phyloP scores from a whole-genome alignment of 2,329 filamentous ascomycete species.

The Scleromitrula shiraiana region DNA sequence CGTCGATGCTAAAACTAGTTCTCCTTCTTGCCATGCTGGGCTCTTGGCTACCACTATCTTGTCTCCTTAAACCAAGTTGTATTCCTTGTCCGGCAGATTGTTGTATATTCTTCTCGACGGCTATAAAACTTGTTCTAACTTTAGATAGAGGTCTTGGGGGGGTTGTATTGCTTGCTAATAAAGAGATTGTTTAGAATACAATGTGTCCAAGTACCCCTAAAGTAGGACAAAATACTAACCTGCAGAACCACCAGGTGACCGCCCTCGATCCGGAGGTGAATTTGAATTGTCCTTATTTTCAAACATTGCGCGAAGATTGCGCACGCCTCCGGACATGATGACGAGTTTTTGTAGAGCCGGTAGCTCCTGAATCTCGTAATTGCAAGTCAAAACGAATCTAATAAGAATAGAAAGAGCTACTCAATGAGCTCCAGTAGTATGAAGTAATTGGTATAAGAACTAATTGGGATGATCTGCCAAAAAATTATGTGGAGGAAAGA shows the following conservation, averaged over 20 bases:
- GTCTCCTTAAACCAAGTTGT: constrained; percentile 35
- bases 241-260: constrained; percentile 50
- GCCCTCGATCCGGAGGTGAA: constrained; percentile 48
- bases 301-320: constrained; percentile 74
- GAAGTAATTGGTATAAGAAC: constrained; percentile 6
- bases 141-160: constrained; percentile 63
- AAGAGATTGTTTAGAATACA: constrained; percentile 16
- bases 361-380: constrained; percentile 4
- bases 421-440: neutral
- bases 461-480: constrained; percentile 2
- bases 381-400: constrained; percentile 5
- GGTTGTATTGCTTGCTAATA: constrained; percentile 25
- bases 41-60: constrained; percentile 23
- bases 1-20: constrained; percentile 26
- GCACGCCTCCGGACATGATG: constrained; percentile 26
- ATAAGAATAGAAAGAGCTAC: constrained; percentile 2
- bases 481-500: constrained; percentile 4
- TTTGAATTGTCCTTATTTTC: constrained; percentile 62
- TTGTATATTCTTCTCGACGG: constrained; percentile 49
- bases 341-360: constrained; percentile 6
- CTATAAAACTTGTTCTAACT: constrained; percentile 67
- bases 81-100: constrained; percentile 26
- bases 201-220: constrained; percentile 11
- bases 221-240: constrained; percentile 32
- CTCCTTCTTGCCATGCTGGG: constrained; percentile 23